Evolutionary conservation across 1,139 yeast genomes (phyloP).

Genomic region (Zygoascus meyerae): DNA sequence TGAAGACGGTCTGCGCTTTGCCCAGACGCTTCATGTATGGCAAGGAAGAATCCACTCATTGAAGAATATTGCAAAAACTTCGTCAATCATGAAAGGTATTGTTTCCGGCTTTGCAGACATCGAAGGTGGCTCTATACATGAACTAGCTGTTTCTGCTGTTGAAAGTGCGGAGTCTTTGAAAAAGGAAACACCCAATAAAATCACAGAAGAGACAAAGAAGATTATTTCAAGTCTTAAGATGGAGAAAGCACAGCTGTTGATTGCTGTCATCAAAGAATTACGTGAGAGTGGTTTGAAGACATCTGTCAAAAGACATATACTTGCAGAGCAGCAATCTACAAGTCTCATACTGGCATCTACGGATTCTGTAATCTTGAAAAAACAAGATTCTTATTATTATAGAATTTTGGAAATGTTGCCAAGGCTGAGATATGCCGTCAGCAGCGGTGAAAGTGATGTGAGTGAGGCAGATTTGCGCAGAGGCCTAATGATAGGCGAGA

Average conservation of each 20-base stretch:
- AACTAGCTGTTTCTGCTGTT: slow-evolving; percentile 49
- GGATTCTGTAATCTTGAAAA: slow-evolving; percentile 42
- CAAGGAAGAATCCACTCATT: slow-evolving; percentile 50
- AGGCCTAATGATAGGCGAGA: slow-evolving; percentile 76
- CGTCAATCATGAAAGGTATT: slow-evolving; percentile 35
- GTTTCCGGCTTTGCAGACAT: slow-evolving; percentile 18
- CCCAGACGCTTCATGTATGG: slow-evolving; percentile 43
- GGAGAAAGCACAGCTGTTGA: slow-evolving; percentile 71
- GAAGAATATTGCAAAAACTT: slow-evolving; percentile 44
- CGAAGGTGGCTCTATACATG: slow-evolving; percentile 41
- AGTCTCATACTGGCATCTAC: slow-evolving; percentile 44
- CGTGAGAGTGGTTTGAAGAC: slow-evolving; percentile 70
- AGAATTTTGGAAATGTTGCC: slow-evolving; percentile 76
- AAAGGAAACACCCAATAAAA: slow-evolving; percentile 68
- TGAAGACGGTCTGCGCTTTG: slow-evolving; percentile 16
- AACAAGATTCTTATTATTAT: slow-evolving; percentile 57
- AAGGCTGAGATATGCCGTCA: slow-evolving; percentile 60
- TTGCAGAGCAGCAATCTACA: slow-evolving; percentile 55
- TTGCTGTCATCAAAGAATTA: slow-evolving; percentile 70
- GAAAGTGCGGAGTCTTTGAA: slow-evolving; percentile 58
- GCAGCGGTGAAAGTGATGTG: slow-evolving; percentile 57
- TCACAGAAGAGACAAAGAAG: slow-evolving; percentile 72
- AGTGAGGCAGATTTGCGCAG: slow-evolving; percentile 70
- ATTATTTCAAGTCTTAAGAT: slow-evolving; percentile 64
- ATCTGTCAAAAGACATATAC: slow-evolving; percentile 58